A percentile compares a stretch with the other conserved stretches of the same genome.
Conservation (phyloP, 2,329 filamentous ascomycete species). For the Cryphonectria japonica region DNA sequence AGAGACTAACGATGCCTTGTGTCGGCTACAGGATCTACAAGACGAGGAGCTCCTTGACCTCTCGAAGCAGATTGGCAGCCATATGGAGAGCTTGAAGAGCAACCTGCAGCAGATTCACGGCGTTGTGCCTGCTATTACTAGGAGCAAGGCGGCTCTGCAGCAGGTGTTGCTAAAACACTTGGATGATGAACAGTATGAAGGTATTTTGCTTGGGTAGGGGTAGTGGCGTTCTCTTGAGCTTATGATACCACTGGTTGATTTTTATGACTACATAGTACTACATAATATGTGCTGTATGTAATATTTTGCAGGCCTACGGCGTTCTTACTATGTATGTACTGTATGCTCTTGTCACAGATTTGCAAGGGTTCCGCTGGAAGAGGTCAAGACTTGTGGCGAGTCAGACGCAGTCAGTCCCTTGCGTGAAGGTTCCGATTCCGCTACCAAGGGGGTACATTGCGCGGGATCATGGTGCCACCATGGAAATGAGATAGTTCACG, state of each 20-base stretch:
- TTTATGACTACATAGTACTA: conserved; percentile 2
- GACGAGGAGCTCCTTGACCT: conserved; percentile 50
- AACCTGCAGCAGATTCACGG: conserved; percentile 60
- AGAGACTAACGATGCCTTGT: neutral
- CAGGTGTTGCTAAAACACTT: conserved; percentile 52
- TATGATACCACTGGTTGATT: conserved; percentile 5
- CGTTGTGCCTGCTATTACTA: conserved; percentile 52
- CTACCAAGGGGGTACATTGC: neutral
- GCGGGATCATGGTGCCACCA: neutral
- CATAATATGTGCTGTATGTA: neutral
- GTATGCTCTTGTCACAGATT: neutral
- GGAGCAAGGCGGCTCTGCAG: conserved; percentile 54
- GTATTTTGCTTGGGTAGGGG: conserved; percentile 48
- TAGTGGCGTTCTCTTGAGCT: neutral
- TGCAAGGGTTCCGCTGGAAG: neutral
- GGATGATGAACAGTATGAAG: conserved; percentile 50
- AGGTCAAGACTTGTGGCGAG: neutral
- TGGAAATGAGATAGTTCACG: neutral
- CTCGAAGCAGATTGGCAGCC: conserved; percentile 53
- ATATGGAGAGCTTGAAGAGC: conserved; percentile 59
- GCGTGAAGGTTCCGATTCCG: conserved; percentile 2
- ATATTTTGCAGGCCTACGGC: too few relatives aligned
- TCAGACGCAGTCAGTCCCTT: neutral
- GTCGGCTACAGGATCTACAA: conserved; percentile 39
- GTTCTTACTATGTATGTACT: neutral